Base-by-base conservation (phyloP, 1,284 basidiomycete genomes). In the Ganoderma sinense region DNA sequence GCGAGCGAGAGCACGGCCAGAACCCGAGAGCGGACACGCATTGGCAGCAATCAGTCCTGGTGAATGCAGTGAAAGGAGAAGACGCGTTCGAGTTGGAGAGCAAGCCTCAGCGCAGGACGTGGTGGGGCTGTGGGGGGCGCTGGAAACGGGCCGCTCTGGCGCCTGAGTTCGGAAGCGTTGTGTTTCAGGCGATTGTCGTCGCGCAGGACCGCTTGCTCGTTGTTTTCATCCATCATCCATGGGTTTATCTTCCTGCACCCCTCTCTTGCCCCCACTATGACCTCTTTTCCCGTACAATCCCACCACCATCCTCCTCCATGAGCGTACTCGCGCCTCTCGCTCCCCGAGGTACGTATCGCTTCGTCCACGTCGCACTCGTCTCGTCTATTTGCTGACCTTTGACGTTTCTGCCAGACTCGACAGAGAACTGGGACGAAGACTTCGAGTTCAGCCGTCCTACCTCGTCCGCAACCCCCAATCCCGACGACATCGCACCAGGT, bases 371-470 rank as follows among this genome's bases (percentile, higher is more conserved):
- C 29, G 29, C 29, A 55, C 26, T n/a, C n/a, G n/a, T n/a, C n/a
- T n/a, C n/a, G n/a, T n/a, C n/a, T n/a, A n/a, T n/a, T n/a, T n/a
- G n/a, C n/a, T n/a, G n/a, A n/a, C 51, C 20, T 40, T 20, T 51
- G 23, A 51, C n/a, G n/a, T 20, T 14, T 14, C 18, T 36, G 6
- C 0, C 63, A 74, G 75, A 73, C 45, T 64, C 67, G 4, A 67
- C 76, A 20, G 79, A 80, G 70, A 79, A 79, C 66, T 80, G 79
- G 79, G 78, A 79, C 71, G 77, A 79, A 53, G 78, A 80, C 69
- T 79, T 79, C 64, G 79, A 80, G 63, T 71, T 73, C 68, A 61
- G 69, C 23, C 55, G 62, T 18, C 41, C 65, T 40, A n/a, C 59
- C 4, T 26, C 64, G 1, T 31, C 45, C 33, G 41, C 66, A 20